These are phyloP conservation scores for Anthoceros angustus DNA, from an alignment of 225 moss, liverwort and hornwort species.

Conservation along the genomic window DNA sequence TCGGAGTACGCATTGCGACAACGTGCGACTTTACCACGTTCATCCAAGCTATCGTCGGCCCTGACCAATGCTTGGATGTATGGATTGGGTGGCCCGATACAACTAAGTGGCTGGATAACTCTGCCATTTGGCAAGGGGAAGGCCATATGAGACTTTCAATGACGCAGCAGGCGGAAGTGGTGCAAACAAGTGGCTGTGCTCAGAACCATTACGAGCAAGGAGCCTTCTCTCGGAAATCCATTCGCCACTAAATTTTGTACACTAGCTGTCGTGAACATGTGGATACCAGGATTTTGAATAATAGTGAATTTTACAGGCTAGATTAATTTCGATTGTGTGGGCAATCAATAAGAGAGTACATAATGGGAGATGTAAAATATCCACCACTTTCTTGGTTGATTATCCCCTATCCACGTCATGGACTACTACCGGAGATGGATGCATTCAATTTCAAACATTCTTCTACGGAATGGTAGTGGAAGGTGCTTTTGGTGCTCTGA, in stretches of 20 bases:
- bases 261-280: too few relatives aligned
- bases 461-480: conserved; percentile 15
- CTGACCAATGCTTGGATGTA: conserved; percentile 19
- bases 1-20: conserved; percentile 13
- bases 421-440: conserved; percentile 7
- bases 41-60: conserved; percentile 11
- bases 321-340: not conserved
- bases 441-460: conserved; percentile 16
- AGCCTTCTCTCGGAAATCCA: too few relatives aligned
- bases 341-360: conserved; percentile 15
- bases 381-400: conserved; percentile 21
- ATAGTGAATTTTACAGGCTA: conserved; percentile 16
- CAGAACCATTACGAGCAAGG: too few relatives aligned
- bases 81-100: conserved; percentile 22
- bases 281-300: conserved; percentile 16
- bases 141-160: too few relatives aligned
- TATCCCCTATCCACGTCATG: conserved; percentile 15
- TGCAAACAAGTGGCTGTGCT: too few relatives aligned
- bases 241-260: too few relatives aligned
- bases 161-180: too few relatives aligned
- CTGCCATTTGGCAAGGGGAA: too few relatives aligned
- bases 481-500: conserved; percentile 17
- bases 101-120: too few relatives aligned
- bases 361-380: conserved; percentile 15
- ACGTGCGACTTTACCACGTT: conserved; percentile 17